phyloP scores from a whole-genome alignment of 2,329 filamentous ascomycete genomes.

The Cordyceps pruinosa region DNA sequence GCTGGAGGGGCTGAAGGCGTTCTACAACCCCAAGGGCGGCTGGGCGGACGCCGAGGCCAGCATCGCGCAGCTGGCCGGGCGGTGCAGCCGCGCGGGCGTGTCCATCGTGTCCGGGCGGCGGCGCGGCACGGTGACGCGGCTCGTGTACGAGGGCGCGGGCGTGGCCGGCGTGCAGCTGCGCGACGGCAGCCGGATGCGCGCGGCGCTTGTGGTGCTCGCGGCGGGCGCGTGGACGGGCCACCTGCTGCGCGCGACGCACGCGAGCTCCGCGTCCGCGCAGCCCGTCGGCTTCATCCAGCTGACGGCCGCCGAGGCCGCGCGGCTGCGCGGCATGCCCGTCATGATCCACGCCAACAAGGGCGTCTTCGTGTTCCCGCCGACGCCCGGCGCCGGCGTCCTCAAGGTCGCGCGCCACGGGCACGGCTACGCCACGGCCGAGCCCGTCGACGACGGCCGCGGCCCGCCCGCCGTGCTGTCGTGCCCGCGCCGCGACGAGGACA shows the following conservation, averaged over 20 bases:
- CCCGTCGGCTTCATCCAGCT: slow-evolving; percentile 58
- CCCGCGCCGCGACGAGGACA: slow-evolving; percentile 29
- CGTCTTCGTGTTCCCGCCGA: slow-evolving; percentile 49
- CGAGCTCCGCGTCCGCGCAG: slow-evolving; percentile 58
- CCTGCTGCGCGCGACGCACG: slow-evolving; percentile 51
- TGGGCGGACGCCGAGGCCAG: slow-evolving; percentile 27
- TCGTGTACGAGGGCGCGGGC: slow-evolving; percentile 14
- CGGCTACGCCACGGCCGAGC: slow-evolving; percentile 39
- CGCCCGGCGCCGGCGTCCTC: slow-evolving; percentile 39
- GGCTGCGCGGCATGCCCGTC: slow-evolving; percentile 50
- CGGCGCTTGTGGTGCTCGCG: slow-evolving; percentile 56
- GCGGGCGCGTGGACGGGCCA: slow-evolving; percentile 60
- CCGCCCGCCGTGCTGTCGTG: slow-evolving; percentile 22
- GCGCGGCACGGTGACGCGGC: slow-evolving; percentile 22
- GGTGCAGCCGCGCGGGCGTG: slow-evolving; percentile 24
- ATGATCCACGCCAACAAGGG: slow-evolving; percentile 48
- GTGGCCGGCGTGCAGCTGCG: slow-evolving; percentile 21
- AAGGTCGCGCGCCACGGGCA: slow-evolving; percentile 56
- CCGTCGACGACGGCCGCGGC: slow-evolving; percentile 16
- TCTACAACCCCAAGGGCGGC: slow-evolving; percentile 24
- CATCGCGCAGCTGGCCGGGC: slow-evolving; percentile 20
- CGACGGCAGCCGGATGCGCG: slow-evolving; percentile 37
- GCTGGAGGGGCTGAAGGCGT: slow-evolving; percentile 20
- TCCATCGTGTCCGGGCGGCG: slow-evolving; percentile 26
- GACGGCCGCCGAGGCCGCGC: slow-evolving; percentile 47